Evolutionary conservation across 1,284 basidiomycete genomes (phyloP).

Genomic region (Phylloboletellus chloephorus): DNA sequence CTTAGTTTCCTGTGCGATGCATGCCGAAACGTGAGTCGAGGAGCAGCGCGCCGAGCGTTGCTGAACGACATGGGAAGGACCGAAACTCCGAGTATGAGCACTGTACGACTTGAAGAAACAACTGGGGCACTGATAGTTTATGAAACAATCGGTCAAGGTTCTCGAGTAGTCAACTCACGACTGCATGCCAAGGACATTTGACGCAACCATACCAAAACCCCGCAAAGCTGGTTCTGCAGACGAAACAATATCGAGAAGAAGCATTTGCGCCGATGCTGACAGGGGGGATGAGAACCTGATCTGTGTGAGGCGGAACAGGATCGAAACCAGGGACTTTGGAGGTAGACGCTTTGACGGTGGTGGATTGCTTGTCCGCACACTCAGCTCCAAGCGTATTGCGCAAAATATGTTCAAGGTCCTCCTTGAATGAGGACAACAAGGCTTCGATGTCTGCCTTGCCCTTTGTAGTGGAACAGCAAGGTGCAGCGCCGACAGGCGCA

Average conservation of each 20-base stretch:
- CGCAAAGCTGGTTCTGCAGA: constrained; percentile 35
- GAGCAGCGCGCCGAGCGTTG: constrained; percentile 8
- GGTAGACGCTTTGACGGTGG: neutral
- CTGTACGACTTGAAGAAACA: constrained; percentile 28
- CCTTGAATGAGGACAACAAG: constrained; percentile 56
- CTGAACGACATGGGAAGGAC: constrained; percentile 27
- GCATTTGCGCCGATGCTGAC: neutral
- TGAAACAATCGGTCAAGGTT: constrained; percentile 11
- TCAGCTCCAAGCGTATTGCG: constrained; percentile 41
- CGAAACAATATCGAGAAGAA: constrained; percentile 34
- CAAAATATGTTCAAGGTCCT: constrained; percentile 50
- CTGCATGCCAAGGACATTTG: constrained; percentile 42
- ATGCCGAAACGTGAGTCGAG: constrained; percentile 5
- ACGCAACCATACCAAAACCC: constrained; percentile 41
- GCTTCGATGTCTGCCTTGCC: constrained; percentile 50
- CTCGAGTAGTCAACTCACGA: constrained; percentile 34
- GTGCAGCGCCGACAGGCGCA: neutral
- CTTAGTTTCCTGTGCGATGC: neutral
- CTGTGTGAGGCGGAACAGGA: neutral
- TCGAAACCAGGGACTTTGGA: neutral
- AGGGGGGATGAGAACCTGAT: neutral
- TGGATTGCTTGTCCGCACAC: constrained; percentile 5
- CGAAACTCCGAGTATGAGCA: constrained; percentile 29
- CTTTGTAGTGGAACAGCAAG: constrained; percentile 49
- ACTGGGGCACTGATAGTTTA: constrained; percentile 19